These are phyloP conservation scores for Globisporangium cylindrosporum DNA, from an alignment of 352 stramenopile species.

Conservation along the genomic window DNA sequence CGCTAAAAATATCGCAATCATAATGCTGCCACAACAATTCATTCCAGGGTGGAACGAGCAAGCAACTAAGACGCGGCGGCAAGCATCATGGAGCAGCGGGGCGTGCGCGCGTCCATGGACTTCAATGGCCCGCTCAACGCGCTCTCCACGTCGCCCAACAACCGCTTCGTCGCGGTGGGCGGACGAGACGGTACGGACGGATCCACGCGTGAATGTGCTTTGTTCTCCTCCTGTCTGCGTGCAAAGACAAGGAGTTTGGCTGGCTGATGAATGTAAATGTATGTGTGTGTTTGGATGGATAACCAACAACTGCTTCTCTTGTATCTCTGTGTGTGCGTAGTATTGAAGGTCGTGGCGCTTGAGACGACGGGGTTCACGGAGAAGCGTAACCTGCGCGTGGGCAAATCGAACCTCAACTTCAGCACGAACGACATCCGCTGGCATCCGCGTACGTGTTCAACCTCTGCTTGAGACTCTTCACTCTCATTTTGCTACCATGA, in stretches of 20 bases:
- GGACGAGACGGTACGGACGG: constrained; percentile 60
- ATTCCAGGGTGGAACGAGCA: background rate
- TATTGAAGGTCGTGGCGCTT: constrained; percentile 83
- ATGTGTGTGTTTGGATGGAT: background rate
- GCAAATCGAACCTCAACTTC: constrained; percentile 84
- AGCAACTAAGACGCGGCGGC: background rate
- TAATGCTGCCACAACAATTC: background rate
- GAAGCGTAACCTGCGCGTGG: constrained; percentile 81
- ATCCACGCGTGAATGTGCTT: background rate
- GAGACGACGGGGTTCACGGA: constrained; percentile 75
- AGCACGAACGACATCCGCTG: constrained; percentile 89
- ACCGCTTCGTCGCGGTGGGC: constrained; percentile 79
- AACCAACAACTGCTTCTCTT: background rate
- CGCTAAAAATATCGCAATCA: constrained; percentile 11
- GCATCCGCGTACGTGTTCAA: constrained; percentile 66
- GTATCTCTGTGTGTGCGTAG: constrained; percentile 21
- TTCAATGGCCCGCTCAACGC: constrained; percentile 85
- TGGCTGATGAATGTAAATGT: background rate
- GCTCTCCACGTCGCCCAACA: constrained; percentile 80
- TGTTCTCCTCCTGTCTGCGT: background rate
- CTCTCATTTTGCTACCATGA: background rate
- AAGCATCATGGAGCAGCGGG: constrained; percentile 35
- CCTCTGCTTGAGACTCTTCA: background rate
- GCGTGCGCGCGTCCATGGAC: constrained; percentile 83
- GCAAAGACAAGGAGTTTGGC: background rate